These are phyloP conservation scores for Saturnispora sanitii DNA, from an alignment of 805 yeast genomes.

Conservation along the genomic window DNA sequence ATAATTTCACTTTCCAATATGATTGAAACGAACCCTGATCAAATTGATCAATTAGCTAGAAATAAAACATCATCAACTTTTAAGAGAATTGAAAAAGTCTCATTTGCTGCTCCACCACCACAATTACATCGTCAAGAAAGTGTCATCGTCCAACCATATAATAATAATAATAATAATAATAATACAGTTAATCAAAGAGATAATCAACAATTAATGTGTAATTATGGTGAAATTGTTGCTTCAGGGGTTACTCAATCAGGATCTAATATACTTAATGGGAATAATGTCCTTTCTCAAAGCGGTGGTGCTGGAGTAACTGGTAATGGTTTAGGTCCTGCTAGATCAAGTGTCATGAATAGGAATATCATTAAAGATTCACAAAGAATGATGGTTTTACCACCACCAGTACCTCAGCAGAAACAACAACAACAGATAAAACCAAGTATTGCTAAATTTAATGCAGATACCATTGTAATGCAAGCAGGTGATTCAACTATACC, in stretches of 20 bases:
- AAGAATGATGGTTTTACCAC: conserved; percentile 5
- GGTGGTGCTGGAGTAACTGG: conserved; percentile 19
- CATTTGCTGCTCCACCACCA: conserved; percentile 17
- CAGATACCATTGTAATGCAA: conserved; percentile 4
- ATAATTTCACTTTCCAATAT: not conserved
- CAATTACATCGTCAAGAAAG: conserved; percentile 20
- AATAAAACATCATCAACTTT: not conserved
- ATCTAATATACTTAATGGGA: conserved; percentile 15
- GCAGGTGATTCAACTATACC: conserved; percentile 8
- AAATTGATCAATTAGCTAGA: conserved; percentile 4
- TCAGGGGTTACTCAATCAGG: conserved; percentile 37
- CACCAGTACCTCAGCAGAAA: not conserved
- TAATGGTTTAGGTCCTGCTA: conserved; percentile 54
- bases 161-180: not conserved
- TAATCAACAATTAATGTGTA: conserved; percentile 23
- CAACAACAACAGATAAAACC: no score
- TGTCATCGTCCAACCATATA: conserved; percentile 3
- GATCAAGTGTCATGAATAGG: conserved; percentile 46
- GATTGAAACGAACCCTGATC: conserved; percentile 5
- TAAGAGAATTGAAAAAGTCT: conserved; percentile 3
- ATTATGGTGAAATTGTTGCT: conserved; percentile 49
- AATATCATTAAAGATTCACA: conserved; percentile 31
- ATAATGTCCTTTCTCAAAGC: conserved; percentile 4
- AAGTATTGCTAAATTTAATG: conserved; percentile 1
- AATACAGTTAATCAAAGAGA: not conserved